Conservation (phyloP, 805 yeast genomes). For the Peterozyma toletana region DNA sequence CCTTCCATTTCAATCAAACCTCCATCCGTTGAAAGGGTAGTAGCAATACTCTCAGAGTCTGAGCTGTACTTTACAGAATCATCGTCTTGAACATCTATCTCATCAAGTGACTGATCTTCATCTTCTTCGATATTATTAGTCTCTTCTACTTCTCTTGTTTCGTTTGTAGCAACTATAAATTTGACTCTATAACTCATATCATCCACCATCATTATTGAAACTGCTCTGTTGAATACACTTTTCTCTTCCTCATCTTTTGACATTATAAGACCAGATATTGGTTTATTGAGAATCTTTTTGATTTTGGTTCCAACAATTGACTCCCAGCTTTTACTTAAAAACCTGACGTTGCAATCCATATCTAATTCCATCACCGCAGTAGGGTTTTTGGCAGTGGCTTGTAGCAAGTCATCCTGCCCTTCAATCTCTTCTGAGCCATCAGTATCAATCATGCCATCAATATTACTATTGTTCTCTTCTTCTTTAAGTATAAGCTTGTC, state of each 20-base stretch:
- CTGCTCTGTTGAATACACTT: slow-evolving; percentile 62
- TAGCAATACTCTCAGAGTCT: slow-evolving; percentile 20
- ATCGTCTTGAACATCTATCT: not conserved
- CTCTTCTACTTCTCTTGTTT: slow-evolving; percentile 3
- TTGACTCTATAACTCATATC: slow-evolving; percentile 74
- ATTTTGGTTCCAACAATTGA: slow-evolving; percentile 62
- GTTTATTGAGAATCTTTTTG: slow-evolving; percentile 43
- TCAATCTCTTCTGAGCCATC: slow-evolving; percentile 6
- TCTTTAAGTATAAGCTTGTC: too few species aligned
- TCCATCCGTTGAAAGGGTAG: slow-evolving; percentile 47
- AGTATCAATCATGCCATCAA: too few species aligned
- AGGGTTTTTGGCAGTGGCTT: slow-evolving; percentile 64
- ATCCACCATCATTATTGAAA: slow-evolving; percentile 60
- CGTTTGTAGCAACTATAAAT: slow-evolving; percentile 50
- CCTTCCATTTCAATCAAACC: slow-evolving; percentile 76
- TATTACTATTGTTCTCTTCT: too few species aligned
- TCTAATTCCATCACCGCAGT: slow-evolving; percentile 81
- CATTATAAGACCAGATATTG: slow-evolving; percentile 55
- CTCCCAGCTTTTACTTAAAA: slow-evolving; percentile 75
- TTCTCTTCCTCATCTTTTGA: slow-evolving; percentile 59
- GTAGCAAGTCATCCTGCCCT: slow-evolving; percentile 45
- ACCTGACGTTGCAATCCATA: slow-evolving; percentile 69
- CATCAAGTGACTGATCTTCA: slow-evolving; percentile 5
- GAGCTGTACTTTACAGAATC: slow-evolving; percentile 1
- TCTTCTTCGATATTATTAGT: slow-evolving; percentile 12